Conservation (phyloP, 2,329 filamentous ascomycete genomes). For the Trichoderma breve region DNA sequence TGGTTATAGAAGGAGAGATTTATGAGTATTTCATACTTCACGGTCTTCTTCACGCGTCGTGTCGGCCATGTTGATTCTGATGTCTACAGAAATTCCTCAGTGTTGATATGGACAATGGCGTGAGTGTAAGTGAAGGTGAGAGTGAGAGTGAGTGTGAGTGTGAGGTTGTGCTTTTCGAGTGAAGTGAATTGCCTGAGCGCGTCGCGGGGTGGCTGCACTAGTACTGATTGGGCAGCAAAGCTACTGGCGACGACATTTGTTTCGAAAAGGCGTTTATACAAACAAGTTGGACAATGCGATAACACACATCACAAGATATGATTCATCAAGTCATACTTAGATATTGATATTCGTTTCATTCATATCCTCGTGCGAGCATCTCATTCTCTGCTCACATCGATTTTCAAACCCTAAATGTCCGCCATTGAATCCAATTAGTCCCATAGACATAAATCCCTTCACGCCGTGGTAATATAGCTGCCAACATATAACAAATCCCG, state of each 20-base stretch:
- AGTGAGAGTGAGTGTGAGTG: background rate
- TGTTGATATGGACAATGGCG: background rate
- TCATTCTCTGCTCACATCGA: background rate
- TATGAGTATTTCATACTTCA: conserved; percentile 31
- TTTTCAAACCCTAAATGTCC: background rate
- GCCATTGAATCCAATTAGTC: background rate
- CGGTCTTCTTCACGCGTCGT: conserved; percentile 34
- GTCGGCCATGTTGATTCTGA: conserved; percentile 34
- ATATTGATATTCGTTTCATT: background rate
- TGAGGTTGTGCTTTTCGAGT: background rate
- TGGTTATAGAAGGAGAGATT: background rate
- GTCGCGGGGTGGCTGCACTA: background rate
- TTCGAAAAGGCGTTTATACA: background rate
- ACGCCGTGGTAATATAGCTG: background rate
- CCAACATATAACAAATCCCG: background rate
- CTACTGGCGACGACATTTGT: background rate
- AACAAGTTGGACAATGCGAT: background rate
- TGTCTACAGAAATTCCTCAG: background rate
- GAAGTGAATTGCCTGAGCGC: background rate
- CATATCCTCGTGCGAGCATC: background rate
- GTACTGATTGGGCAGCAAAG: background rate
- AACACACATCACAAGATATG: background rate
- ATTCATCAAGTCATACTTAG: background rate
- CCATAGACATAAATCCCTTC: conserved; percentile 2
- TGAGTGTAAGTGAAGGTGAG: background rate